Conservation (phyloP, 345 rosid species). For the Hibiscus trionum region DNA sequence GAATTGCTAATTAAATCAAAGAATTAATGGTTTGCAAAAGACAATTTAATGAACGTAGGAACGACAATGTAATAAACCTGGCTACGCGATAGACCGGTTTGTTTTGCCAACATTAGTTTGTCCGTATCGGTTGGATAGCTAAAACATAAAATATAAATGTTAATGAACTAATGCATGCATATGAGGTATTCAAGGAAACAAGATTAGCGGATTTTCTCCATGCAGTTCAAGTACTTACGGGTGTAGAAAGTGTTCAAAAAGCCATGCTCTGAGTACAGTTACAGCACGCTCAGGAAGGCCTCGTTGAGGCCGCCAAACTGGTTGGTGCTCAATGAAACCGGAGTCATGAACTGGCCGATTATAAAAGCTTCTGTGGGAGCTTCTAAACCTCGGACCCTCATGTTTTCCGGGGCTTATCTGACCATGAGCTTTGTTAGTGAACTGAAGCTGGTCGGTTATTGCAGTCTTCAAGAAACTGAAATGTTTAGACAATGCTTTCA, state of each 20-base stretch:
- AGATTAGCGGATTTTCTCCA: neutral
- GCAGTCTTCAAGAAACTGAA: conserved; percentile 69
- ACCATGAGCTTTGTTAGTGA: conserved; percentile 29
- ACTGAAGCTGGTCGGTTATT: conserved; percentile 70
- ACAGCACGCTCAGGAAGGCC: conserved; percentile 92
- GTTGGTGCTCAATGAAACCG: conserved; percentile 49
- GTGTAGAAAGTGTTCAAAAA: conserved; percentile 81
- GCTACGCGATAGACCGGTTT: conserved; percentile 80
- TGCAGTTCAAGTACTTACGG: conserved; percentile 47
- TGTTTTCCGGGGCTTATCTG: conserved; percentile 35
- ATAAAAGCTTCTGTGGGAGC: conserved; percentile 28
- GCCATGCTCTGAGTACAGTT: conserved; percentile 75
- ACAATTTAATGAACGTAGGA: neutral
- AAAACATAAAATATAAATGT: conserved; percentile 16
- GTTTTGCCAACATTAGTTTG: conserved; percentile 82
- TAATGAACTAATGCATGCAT: neutral
- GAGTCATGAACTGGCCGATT: conserved; percentile 32
- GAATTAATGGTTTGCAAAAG: neutral
- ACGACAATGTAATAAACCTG: conserved; percentile 43
- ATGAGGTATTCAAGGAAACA: neutral
- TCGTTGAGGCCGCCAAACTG: conserved; percentile 86
- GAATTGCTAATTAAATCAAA: neutral
- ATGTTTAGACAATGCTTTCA: conserved; percentile 74
- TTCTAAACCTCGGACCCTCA: conserved; percentile 40
- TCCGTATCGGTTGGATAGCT: conserved; percentile 92